phyloP scores from a whole-genome alignment of 1,284 basidiomycete species.

The Heterobasidion irregulare region DNA sequence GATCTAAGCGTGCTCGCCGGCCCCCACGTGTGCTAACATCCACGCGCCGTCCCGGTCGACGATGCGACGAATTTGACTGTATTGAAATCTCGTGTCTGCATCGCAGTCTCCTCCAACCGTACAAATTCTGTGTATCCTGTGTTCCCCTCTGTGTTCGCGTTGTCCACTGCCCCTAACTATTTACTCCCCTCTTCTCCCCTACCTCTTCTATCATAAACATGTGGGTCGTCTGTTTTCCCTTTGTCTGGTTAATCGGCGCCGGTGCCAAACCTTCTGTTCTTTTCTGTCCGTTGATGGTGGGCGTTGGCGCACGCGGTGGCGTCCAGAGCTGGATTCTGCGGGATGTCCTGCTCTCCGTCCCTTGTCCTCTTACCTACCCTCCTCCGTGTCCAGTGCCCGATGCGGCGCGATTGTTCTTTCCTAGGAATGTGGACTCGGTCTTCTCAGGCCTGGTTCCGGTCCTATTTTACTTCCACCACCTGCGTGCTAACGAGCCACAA shows the following conservation, averaged over 20 bases:
- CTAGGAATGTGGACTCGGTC: not conserved
- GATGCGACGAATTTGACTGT: slow-evolving; percentile 2
- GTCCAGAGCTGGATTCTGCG: not conserved
- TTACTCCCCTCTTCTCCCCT: not conserved
- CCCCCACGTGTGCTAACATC: not conserved
- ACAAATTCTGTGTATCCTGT: not conserved
- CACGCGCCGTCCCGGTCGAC: slow-evolving; percentile 2
- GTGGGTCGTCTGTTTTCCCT: not conserved
- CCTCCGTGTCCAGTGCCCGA: not conserved
- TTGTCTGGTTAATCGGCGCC: not conserved
- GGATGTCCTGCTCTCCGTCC: not conserved
- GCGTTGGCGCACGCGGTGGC: too few relatives aligned
- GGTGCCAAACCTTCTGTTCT: not conserved
- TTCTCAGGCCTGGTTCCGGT: not conserved
- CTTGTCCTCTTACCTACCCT: not conserved
- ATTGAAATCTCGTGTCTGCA: not conserved
- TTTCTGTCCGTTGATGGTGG: not conserved
- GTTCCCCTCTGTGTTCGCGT: not conserved
- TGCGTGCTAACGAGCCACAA: slow-evolving; percentile 6
- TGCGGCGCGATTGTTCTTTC: not conserved
- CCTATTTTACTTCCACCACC: slow-evolving; percentile 1
- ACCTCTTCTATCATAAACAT: not conserved
- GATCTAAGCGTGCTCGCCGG: slow-evolving; percentile 29
- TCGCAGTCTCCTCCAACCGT: not conserved
- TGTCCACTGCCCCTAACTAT: not conserved